phyloP scores from a whole-genome alignment of 106 monocot species.

The Dioscorea alata region DNA sequence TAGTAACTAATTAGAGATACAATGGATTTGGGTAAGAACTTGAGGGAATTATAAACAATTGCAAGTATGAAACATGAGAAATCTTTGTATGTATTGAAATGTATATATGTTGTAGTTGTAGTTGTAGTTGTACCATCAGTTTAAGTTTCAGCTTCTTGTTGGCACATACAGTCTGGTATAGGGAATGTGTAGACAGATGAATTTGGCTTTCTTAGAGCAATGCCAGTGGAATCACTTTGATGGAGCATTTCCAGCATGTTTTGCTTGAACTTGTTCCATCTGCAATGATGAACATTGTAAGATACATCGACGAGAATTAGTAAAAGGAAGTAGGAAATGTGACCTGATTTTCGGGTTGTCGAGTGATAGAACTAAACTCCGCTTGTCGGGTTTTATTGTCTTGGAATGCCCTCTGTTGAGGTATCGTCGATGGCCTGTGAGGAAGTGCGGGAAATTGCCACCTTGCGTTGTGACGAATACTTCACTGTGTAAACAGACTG shows the following conservation, averaged over 20 bases:
- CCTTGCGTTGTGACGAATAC: slow-evolving; percentile 97
- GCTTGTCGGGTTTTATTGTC: slow-evolving; percentile 94
- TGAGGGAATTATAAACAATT: background rate
- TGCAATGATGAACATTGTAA: slow-evolving; percentile 15
- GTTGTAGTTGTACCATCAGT: background rate
- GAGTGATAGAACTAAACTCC: slow-evolving; percentile 64
- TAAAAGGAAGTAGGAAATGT: background rate
- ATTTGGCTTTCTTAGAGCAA: slow-evolving; percentile 49
- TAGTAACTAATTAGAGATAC: too few relatives aligned
- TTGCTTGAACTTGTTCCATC: slow-evolving; percentile 84
- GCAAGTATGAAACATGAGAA: background rate
- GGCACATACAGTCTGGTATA: slow-evolving; percentile 98
- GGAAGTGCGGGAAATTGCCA: slow-evolving; percentile 93
- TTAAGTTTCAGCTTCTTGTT: slow-evolving; percentile 15
- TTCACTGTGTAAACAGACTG: slow-evolving; percentile 81
- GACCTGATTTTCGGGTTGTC: slow-evolving; percentile 79
- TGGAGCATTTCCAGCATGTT: slow-evolving; percentile 86
- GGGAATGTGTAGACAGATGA: slow-evolving; percentile 74
- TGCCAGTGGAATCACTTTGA: slow-evolving; percentile 64
- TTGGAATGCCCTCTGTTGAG: slow-evolving; percentile 79
- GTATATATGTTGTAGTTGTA: background rate
- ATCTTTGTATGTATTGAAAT: background rate
- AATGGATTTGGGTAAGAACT: background rate
- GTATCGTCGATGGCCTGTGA: slow-evolving; percentile 85
- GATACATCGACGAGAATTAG: background rate